Evolutionary conservation across 371 early-diverging fungal species (phyloP).

Genomic region (Rhizopus delemar): DNA sequence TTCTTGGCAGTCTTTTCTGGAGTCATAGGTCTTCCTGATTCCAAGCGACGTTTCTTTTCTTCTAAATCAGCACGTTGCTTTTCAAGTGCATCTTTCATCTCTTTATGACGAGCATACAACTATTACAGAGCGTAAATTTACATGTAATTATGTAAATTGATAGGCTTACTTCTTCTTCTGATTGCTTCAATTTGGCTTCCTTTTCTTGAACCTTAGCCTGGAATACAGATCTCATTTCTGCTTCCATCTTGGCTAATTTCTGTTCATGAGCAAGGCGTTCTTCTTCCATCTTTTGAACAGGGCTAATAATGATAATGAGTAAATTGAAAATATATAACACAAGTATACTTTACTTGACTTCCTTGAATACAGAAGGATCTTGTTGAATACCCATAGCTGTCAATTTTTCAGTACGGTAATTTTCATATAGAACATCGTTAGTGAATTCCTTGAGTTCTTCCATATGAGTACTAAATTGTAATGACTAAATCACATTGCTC

Average conservation of each 20-base stretch:
- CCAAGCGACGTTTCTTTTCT: conserved; percentile 89
- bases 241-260: conserved; percentile 96
- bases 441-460: conserved; percentile 94
- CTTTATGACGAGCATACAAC: conserved; percentile 93
- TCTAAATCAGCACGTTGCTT: conserved; percentile 91
- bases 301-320: conserved; percentile 38
- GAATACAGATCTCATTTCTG: conserved; percentile 97
- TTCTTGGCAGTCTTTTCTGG: conserved; percentile 82
- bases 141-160: neutral
- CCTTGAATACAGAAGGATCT: conserved; percentile 78
- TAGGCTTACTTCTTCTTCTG: conserved; percentile 84
- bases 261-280: conserved; percentile 90
- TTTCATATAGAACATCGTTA: conserved; percentile 92
- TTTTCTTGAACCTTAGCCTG: conserved; percentile 98
- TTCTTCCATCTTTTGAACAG: conserved; percentile 90
- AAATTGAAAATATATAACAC: too few relatives aligned
- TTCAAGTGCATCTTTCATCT: conserved; percentile 96
- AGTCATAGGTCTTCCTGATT: conserved; percentile 80
- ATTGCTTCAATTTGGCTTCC: conserved; percentile 94
- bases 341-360: conserved; percentile 60
- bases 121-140: conserved; percentile 16
- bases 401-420: conserved; percentile 92
- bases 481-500: neutral
- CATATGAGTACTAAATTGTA: conserved; percentile 71
- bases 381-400: conserved; percentile 80